These are phyloP conservation scores for Kodamaea kakaduensis DNA, from an alignment of 805 yeast species.

Conservation along the genomic window DNA sequence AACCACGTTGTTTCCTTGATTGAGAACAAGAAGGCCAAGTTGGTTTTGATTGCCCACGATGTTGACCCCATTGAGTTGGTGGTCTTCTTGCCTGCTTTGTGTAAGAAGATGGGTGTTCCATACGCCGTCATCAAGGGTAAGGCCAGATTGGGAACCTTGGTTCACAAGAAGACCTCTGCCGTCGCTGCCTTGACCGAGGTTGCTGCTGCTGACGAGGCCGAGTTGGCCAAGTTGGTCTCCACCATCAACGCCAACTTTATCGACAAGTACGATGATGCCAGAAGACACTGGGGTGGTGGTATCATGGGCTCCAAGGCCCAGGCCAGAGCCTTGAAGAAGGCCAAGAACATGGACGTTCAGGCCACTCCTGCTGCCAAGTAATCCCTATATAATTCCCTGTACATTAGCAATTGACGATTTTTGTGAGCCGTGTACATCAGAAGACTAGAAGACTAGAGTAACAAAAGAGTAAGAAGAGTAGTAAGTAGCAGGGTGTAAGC, in stretches of 20 bases:
- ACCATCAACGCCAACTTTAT: slow-evolving; percentile 90
- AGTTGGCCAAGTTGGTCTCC: slow-evolving; percentile 86
- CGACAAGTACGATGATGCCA: slow-evolving; percentile 91
- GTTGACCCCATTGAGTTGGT: slow-evolving; percentile 99
- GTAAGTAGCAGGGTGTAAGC: not conserved
- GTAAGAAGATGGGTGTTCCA: slow-evolving; percentile 99
- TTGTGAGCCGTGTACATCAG: no score
- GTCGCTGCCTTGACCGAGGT: slow-evolving; percentile 98
- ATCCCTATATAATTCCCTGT: slow-evolving; percentile 4
- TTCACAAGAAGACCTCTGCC: slow-evolving; percentile 95
- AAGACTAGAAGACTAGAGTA: no score
- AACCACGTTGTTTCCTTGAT: slow-evolving; percentile 97
- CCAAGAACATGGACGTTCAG: slow-evolving; percentile 45
- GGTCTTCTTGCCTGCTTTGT: slow-evolving; percentile 95
- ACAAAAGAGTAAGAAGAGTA: no score
- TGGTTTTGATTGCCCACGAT: slow-evolving; percentile 96
- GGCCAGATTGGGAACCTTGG: slow-evolving; percentile 51
- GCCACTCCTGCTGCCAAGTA: slow-evolving; percentile 8
- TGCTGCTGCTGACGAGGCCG: slow-evolving; percentile 89
- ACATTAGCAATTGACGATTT: no score
- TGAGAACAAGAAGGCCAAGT: slow-evolving; percentile 98
- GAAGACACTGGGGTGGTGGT: slow-evolving; percentile 99
- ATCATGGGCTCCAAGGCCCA: slow-evolving; percentile 91
- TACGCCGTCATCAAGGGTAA: slow-evolving; percentile 43
- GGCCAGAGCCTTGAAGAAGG: slow-evolving; percentile 76